A percentile compares a stretch with the other conserved stretches of the same genome.
Conservation (phyloP, 345 rosid species). For the Conringia planisiliqua region DNA sequence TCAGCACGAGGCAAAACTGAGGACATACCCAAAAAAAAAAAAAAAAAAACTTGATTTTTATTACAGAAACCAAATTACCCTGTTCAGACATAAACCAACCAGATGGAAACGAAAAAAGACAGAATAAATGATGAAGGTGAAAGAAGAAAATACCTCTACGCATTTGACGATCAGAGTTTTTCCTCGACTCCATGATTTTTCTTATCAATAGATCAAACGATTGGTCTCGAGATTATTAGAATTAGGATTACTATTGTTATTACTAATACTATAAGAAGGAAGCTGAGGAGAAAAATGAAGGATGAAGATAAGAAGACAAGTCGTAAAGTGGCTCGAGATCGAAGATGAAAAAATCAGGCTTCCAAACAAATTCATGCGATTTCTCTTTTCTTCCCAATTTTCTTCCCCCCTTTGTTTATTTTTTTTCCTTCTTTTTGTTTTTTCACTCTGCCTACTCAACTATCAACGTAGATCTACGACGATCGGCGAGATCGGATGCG, state of each 20-base stretch:
- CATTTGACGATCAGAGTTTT: conserved; percentile 71
- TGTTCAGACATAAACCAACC: background rate
- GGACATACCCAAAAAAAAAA: background rate
- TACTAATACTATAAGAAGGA: conserved; percentile 28
- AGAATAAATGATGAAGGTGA: background rate
- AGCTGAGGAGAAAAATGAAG: conserved; percentile 87
- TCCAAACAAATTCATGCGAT: conserved; percentile 98
- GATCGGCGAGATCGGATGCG: conserved; percentile 18
- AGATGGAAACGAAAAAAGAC: background rate
- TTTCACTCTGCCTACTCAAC: conserved; percentile 16
- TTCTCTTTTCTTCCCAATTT: conserved; percentile 27
- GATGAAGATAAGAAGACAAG: conserved; percentile 69
- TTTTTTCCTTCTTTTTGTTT: background rate
- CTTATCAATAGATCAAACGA: conserved; percentile 19
- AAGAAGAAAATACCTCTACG: conserved; percentile 49
- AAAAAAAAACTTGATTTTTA: background rate
- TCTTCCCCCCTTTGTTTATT: background rate
- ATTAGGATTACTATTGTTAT: conserved; percentile 11
- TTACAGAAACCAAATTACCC: background rate
- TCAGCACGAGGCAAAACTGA: background rate
- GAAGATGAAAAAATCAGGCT: conserved; percentile 58
- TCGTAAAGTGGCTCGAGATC: conserved; percentile 67
- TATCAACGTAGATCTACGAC: conserved; percentile 17
- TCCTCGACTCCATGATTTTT: conserved; percentile 60
- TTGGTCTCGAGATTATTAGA: conserved; percentile 6